These are phyloP conservation scores for Acorus calamus DNA, from an alignment of 106 monocot genomes.

Conservation along the genomic window DNA sequence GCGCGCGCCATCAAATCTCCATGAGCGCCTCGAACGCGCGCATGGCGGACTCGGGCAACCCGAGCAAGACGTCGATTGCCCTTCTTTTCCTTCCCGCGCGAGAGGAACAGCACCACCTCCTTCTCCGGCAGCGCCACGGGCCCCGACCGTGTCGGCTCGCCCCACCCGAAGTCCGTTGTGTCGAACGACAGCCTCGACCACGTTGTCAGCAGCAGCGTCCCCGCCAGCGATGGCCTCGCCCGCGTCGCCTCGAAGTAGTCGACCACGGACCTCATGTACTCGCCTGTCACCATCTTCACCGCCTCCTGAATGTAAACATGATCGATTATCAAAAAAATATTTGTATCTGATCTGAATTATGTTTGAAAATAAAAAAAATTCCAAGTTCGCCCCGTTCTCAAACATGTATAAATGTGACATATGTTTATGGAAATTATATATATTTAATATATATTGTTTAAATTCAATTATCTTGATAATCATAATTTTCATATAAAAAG, in stretches of 20 bases:
- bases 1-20: too few species aligned
- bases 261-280: constrained; percentile 36
- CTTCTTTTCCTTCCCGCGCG: constrained; percentile 6
- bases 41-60: constrained; percentile 17
- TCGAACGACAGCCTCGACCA: constrained; percentile 18
- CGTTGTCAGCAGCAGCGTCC: constrained; percentile 13
- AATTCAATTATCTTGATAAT: too few species aligned
- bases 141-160: constrained; percentile 10
- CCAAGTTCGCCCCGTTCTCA: too few species aligned
- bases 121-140: constrained; percentile 20
- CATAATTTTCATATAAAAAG: too few species aligned
- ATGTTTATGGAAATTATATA: too few species aligned
- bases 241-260: constrained; percentile 42
- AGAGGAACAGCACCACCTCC: constrained; percentile 19
- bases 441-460: too few species aligned
- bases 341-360: too few species aligned
- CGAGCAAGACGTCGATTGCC: constrained; percentile 8
- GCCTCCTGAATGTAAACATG: constrained; percentile 1
- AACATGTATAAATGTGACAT: too few species aligned
- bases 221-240: constrained; percentile 26
- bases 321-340: too few species aligned
- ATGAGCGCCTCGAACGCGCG: not conserved
- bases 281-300: constrained; percentile 14
- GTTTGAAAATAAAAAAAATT: too few species aligned
- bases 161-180: constrained; percentile 19